Evolutionary conservation across 164 flowering plant species (phyloP).

Genomic region (Macadamia tetraphylla): DNA sequence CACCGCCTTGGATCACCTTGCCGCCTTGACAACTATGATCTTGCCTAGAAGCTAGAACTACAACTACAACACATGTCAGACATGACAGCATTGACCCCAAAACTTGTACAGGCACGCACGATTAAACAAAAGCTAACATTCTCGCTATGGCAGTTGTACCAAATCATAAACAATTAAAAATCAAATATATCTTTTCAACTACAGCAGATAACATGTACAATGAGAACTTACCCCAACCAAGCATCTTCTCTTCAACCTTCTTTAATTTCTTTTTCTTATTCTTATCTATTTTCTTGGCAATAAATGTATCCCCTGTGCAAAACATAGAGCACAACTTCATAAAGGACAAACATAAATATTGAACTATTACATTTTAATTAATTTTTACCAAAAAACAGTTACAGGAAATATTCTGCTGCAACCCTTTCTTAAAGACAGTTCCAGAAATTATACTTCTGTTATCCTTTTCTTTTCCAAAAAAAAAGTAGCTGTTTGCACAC

Average conservation of each 20-base stretch:
- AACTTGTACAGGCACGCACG: not conserved
- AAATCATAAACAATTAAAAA: not conserved
- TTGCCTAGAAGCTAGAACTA: too few relatives aligned
- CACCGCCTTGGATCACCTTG: too few relatives aligned
- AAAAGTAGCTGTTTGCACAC: too few relatives aligned
- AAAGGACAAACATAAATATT: not conserved
- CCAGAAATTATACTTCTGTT: too few relatives aligned
- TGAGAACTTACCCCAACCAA: conserved; percentile 81
- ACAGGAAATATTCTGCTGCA: too few relatives aligned
- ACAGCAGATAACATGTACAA: not conserved
- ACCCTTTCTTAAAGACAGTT: too few relatives aligned
- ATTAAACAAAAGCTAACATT: not conserved
- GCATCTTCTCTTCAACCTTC: conserved; percentile 82
- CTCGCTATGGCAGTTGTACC: not conserved
- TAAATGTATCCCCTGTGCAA: conserved; percentile 71
- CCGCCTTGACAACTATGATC: too few relatives aligned
- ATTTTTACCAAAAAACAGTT: too few relatives aligned
- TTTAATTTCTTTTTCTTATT: conserved; percentile 80
- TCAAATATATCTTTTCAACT: not conserved
- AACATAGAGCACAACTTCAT: not conserved
- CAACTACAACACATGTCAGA: too few relatives aligned
- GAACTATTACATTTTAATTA: too few relatives aligned
- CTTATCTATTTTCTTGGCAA: conserved; percentile 72
- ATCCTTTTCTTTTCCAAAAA: too few relatives aligned
- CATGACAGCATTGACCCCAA: too few relatives aligned